Evolutionary conservation across 2,329 filamentous ascomycete genomes (phyloP).

Genomic region (Colletotrichum sp.): DNA sequence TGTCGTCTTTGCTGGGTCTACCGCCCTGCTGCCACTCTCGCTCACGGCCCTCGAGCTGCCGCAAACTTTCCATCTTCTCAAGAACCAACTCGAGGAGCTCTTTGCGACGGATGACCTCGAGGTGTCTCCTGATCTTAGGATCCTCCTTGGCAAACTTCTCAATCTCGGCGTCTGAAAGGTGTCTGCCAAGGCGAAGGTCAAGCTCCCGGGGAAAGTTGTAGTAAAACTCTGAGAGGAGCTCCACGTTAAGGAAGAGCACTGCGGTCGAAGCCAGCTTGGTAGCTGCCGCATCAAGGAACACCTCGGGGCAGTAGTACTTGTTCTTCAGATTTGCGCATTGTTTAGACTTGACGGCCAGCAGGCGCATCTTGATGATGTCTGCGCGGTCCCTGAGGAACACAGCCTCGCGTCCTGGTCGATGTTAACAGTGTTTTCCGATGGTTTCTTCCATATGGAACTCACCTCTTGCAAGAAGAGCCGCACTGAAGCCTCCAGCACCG

Average conservation of each 20-base stretch:
- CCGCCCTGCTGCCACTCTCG: conserved; percentile 50
- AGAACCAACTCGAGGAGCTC: conserved; percentile 91
- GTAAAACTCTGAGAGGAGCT: conserved; percentile 95
- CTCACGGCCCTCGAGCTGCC: conserved; percentile 80
- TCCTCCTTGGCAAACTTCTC: conserved; percentile 94
- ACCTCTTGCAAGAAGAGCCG: conserved; percentile 85
- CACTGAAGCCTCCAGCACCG: conserved; percentile 92
- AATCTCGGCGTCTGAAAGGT: conserved; percentile 78
- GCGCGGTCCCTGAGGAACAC: conserved; percentile 92
- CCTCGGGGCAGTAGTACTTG: conserved; percentile 96
- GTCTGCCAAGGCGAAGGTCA: conserved; percentile 82
- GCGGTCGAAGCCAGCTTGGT: conserved; percentile 94
- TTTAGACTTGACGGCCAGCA: conserved; percentile 86
- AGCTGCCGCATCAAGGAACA: conserved; percentile 97
- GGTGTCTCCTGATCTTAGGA: conserved; percentile 83
- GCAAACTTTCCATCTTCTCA: conserved; percentile 92
- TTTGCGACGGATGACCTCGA: conserved; percentile 92
- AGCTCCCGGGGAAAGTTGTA: conserved; percentile 96
- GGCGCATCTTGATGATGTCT: conserved; percentile 87
- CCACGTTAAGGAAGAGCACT: conserved; percentile 96
- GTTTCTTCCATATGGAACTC: conserved; percentile 30
- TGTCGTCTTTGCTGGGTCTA: conserved; percentile 42
- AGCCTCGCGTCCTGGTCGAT: conserved; percentile 77
- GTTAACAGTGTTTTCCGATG: conserved; percentile 28
- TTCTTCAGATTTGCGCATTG: conserved; percentile 85